Evolutionary conservation across 352 stramenopile species (phyloP).

Genomic region (Chrysophaeum taylorii): DNA sequence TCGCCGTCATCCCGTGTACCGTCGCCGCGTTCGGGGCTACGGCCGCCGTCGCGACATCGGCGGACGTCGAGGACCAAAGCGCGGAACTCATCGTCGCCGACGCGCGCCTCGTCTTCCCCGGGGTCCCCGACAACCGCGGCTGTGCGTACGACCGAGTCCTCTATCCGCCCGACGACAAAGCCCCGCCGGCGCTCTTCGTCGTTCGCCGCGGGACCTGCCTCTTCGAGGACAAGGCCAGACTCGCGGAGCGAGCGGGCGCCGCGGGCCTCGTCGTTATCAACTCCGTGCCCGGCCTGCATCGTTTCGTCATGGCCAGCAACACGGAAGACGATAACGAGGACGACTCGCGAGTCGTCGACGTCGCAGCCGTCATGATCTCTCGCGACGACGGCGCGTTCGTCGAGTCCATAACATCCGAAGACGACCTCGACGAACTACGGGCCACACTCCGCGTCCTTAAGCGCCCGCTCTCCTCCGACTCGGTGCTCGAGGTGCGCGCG

Average conservation of each 20-base stretch:
- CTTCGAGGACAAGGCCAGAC: slow-evolving; percentile 17
- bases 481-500: background rate
- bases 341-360: background rate
- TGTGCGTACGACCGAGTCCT: background rate
- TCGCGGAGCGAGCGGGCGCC: background rate
- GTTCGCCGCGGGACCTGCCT: slow-evolving; percentile 14
- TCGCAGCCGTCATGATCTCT: slow-evolving; percentile 17
- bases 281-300: slow-evolving; percentile 2
- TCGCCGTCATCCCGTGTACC: background rate
- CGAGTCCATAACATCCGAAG: slow-evolving; percentile 7
- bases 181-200: background rate
- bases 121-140: background rate
- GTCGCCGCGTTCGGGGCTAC: slow-evolving; percentile 18
- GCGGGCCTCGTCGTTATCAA: slow-evolving; percentile 17
- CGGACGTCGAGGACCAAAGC: slow-evolving; percentile 11
- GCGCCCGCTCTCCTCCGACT: background rate
- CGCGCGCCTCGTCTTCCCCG: background rate
- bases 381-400: slow-evolving; percentile 6
- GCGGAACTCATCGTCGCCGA: background rate
- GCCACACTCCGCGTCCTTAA: background rate
- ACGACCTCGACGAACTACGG: too few species aligned
- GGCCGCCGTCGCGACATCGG: background rate
- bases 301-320: slow-evolving; percentile 19
- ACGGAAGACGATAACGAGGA: slow-evolving; percentile 13
- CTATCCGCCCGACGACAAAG: background rate